A percentile compares a stretch with the other conserved stretches of the same genome.
Conservation (phyloP, 1,139 yeast genomes). For the Pneumocystis oryctolagi region DNA sequence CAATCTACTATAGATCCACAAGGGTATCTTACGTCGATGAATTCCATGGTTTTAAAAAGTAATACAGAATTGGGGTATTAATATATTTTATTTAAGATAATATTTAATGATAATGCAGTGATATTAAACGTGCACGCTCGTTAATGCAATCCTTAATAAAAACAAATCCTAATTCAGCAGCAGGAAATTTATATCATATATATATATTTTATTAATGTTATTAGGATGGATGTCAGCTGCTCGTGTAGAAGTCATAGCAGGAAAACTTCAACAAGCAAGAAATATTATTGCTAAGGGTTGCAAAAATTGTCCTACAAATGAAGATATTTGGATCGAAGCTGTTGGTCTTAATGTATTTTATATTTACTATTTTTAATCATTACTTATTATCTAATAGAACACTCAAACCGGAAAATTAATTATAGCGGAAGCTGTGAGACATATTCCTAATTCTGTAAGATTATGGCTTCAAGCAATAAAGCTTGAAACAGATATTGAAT, state of each 20-base stretch:
- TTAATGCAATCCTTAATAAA: slow-evolving; percentile 55
- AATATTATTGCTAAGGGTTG: slow-evolving; percentile 59
- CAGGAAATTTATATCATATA: slow-evolving; percentile 14
- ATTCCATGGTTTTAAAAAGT: slow-evolving; percentile 17
- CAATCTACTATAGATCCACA: slow-evolving; percentile 24
- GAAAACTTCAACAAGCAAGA: slow-evolving; percentile 42
- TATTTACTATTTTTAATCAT: background rate
- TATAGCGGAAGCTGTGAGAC: slow-evolving; percentile 50
- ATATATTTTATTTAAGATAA: background rate
- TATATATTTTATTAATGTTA: background rate
- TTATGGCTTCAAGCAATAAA: slow-evolving; percentile 63
- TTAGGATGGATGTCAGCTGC: slow-evolving; percentile 80
- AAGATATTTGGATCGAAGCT: slow-evolving; percentile 71
- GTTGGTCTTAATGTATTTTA: slow-evolving; percentile 43
- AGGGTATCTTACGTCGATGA: slow-evolving; percentile 30
- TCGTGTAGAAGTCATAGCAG: slow-evolving; percentile 53
- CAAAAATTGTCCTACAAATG: slow-evolving; percentile 45
- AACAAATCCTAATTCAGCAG: slow-evolving; percentile 57
- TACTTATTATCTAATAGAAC: slow-evolving; percentile 1
- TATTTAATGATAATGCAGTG: slow-evolving; percentile 22
- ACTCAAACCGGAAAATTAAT: slow-evolving; percentile 36
- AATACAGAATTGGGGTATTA: slow-evolving; percentile 22
- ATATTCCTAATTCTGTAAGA: slow-evolving; percentile 39
- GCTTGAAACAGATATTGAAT: slow-evolving; percentile 41
- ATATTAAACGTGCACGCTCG: slow-evolving; percentile 42